Base-by-base conservation (phyloP, 805 yeast genomes). In the Hanseniaspora occidentalis region DNA sequence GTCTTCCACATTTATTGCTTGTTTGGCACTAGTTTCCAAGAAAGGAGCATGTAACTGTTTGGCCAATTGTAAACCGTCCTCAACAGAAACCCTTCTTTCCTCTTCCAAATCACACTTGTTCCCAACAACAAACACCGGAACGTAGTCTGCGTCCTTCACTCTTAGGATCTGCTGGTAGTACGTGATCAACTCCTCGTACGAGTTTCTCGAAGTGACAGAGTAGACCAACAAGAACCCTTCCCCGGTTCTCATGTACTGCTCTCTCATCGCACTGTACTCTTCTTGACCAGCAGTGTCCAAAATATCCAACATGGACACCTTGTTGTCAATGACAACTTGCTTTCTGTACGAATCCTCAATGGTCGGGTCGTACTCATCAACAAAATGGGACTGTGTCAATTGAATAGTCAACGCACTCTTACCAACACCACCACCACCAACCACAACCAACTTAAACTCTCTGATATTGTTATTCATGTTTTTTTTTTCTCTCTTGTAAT, bases 361-460 rank as follows among this genome's bases (percentile, higher is more conserved):
- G 9, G 98, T 92, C 8, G 98, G 98, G 63, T 92, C 98, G 55
- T 92, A 92, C 59, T 92, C 98, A 60, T 88, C 96, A 24, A 89
- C 95, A 56, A 92, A 92, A 54, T 88, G 96, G 26, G 86, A 76
- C 60, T 89, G 97, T 41, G 92, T 86, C 54, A 92, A 71, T 61
- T 92, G 95, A 48, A 92, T 92, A 21, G 98, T 92, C 47, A 92
- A 67, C 5, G 98, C 97, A 19, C 94, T 81, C 61, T 92, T 92
- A 64, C 98, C 98, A 42, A 92, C 98, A 64, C 96, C 96, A 57
- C 97, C 97, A 31, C 96, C 96, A 42, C 97, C 98, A 42, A 89
- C 96, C 35, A 89, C 96, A 4, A 92, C 98, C 44, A 92, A 65
- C 58, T 94, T 86, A 60, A 79, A 89, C 61, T 88, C 96, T 60